Evolutionary conservation across 2,329 filamentous ascomycete genomes (phyloP), one percentile per base, ranked within the genome.

Genomic region (Arachnomyces sp.): DNA sequence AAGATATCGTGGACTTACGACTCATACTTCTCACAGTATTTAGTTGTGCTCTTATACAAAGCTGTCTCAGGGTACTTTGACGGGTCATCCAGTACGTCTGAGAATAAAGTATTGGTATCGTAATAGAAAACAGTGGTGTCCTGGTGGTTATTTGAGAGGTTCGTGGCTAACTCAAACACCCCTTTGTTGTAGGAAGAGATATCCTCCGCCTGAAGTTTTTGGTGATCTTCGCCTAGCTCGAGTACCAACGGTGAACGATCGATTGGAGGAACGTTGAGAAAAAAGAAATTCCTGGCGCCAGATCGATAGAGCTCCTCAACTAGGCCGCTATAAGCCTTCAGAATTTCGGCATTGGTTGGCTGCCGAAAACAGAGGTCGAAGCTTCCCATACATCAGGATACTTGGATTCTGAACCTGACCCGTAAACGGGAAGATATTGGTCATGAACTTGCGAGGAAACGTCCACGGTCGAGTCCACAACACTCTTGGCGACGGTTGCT

Each of bases 281-380:
- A 64, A 3, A 68, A 64, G 44, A 79, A 78, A 41, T 77, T 76
- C 2, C 74, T 58, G 1, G 66, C 66, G 0, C 75, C 76, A 2
- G 64, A 58, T 3, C 58, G 51, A 46, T 74, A 74, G 5, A 80
- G 56, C 14, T 61, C 49, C 40, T 65, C 52, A 43, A 67, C 38
- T 43, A 65, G 54, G 3, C 51, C 46, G 42, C 69, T 68, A 36
- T 70, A 71, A 16, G 52, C 54, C 17, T 61, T 57, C 45, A 71
- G 55, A 13, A 71, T 60, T 32, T 50, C 48, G 7, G 47, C 47
- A 0, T 57, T 29, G 12, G 34, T 16, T n/a, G 38, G 43, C 33
- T 17, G 38, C 30, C 38, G 31, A 39, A 39, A 8, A 39, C 15
- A n/a, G 30, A 25, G 13, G 32, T 28, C 12, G 11, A 9, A 7